Percentiles rank a stretch among this genome's conserved stretches.
These are phyloP conservation scores for Macrocystidia cucumis DNA, from an alignment of 1,284 basidiomycete species.

Conservation along the genomic window DNA sequence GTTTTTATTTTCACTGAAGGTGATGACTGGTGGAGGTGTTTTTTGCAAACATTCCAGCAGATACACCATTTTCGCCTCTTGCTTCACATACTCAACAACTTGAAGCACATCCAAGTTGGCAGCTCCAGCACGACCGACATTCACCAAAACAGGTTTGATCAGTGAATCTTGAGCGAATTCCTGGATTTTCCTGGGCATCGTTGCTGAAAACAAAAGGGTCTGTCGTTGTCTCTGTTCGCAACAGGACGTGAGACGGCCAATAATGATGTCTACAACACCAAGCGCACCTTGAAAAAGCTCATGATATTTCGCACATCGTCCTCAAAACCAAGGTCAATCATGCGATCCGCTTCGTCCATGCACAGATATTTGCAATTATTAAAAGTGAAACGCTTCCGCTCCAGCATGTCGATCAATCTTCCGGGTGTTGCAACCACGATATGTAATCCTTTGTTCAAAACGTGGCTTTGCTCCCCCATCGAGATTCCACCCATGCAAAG, in stretches of 20 bases:
- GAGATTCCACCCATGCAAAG: slow-evolving; percentile 97
- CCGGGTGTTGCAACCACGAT: slow-evolving; percentile 97
- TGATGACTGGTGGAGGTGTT: slow-evolving; percentile 95
- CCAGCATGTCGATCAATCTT: slow-evolving; percentile 93
- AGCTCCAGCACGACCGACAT: slow-evolving; percentile 96
- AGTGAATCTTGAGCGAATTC: slow-evolving; percentile 97
- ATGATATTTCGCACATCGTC: slow-evolving; percentile 98
- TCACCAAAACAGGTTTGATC: slow-evolving; percentile 89
- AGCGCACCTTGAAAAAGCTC: slow-evolving; percentile 88
- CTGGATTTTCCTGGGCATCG: slow-evolving; percentile 98
- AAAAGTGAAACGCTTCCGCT: slow-evolving; percentile 88
- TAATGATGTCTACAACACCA: neutral
- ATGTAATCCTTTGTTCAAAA: slow-evolving; percentile 86
- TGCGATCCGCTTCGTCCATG: slow-evolving; percentile 98
- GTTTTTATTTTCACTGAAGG: slow-evolving; percentile 99
- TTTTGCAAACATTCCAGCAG: slow-evolving; percentile 96
- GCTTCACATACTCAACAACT: slow-evolving; percentile 98
- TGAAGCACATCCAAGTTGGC: slow-evolving; percentile 97
- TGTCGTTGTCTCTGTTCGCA: slow-evolving; percentile 95
- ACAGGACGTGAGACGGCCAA: neutral
- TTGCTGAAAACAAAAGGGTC: slow-evolving; percentile 95
- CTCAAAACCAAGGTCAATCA: slow-evolving; percentile 99
- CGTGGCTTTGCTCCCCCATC: slow-evolving; percentile 94
- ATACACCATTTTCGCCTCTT: slow-evolving; percentile 99
- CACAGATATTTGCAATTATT: slow-evolving; percentile 92